phyloP scores from a whole-genome alignment of 768 basidiomycete genomes.

The Auricularia cornea region DNA sequence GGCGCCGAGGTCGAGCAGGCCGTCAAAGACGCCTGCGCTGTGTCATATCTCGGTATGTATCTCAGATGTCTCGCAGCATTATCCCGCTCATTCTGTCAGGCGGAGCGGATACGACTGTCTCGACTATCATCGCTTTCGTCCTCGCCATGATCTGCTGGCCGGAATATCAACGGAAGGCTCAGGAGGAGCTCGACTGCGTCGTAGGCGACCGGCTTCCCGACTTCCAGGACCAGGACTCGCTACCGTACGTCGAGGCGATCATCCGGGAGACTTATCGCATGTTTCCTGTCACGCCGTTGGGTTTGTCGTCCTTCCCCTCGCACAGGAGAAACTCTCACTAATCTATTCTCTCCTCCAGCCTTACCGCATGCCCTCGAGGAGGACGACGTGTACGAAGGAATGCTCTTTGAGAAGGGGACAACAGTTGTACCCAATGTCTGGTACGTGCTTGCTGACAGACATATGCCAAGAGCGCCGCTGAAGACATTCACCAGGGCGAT shows the following conservation, averaged over 20 bases:
- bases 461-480: too few relatives aligned
- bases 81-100: constrained; percentile 87
- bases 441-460: too few relatives aligned
- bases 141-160: constrained; percentile 9
- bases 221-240: constrained; percentile 6
- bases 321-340: too few relatives aligned
- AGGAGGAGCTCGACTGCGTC: constrained; percentile 7
- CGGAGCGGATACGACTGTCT: constrained; percentile 58
- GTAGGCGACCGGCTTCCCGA: constrained; percentile 6
- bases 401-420: too few relatives aligned
- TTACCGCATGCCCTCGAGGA: neutral
- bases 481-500: too few relatives aligned
- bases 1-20: neutral
- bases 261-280: constrained; percentile 3
- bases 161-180: constrained; percentile 7
- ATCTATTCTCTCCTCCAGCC: neutral
- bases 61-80: constrained; percentile 30
- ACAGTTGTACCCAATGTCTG: too few relatives aligned
- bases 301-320: too few relatives aligned
- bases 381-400: neutral
- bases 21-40: neutral
- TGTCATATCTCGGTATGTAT: neutral
- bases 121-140: constrained; percentile 6
- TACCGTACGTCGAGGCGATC: constrained; percentile 8
- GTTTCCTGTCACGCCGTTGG: constrained; percentile 3